Conservation (phyloP, 1,139 yeast species). For the Debaryomycetaceae sp. region DNA sequence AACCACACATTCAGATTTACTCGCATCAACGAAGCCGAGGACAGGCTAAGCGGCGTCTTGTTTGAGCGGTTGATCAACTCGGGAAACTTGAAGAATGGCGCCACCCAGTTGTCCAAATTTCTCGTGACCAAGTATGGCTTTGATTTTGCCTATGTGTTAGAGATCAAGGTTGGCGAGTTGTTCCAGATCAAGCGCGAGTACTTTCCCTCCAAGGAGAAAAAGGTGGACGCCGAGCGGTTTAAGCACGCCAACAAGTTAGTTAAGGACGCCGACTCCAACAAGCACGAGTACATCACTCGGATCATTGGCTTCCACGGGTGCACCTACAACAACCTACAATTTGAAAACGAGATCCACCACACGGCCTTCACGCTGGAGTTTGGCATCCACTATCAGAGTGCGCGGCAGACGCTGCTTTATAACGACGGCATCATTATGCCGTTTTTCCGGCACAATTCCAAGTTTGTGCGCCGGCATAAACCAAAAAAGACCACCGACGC, state of each 20-base stretch:
- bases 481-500: slow-evolving; percentile 13
- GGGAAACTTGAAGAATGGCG: slow-evolving; percentile 41
- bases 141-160: slow-evolving; percentile 53
- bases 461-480: slow-evolving; percentile 31
- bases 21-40: slow-evolving; percentile 17
- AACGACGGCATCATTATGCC: slow-evolving; percentile 52
- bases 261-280: slow-evolving; percentile 15
- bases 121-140: slow-evolving; percentile 35
- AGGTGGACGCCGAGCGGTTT: slow-evolving; percentile 42
- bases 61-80: slow-evolving; percentile 37
- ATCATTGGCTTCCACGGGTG: slow-evolving; percentile 47
- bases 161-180: slow-evolving; percentile 48
- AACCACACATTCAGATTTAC: slow-evolving; percentile 41
- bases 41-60: slow-evolving; percentile 18
- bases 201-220: slow-evolving; percentile 36
- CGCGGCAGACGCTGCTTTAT: slow-evolving; percentile 24
- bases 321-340: slow-evolving; percentile 22
- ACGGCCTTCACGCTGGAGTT: slow-evolving; percentile 50
- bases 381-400: slow-evolving; percentile 44
- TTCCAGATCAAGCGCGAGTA: slow-evolving; percentile 35
- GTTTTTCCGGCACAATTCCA: slow-evolving; percentile 39
- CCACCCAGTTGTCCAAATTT: slow-evolving; percentile 35
- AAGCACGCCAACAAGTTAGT: slow-evolving; percentile 31
- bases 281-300: slow-evolving; percentile 37
- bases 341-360: slow-evolving; percentile 44